Evolutionary conservation across 1,139 yeast species (phyloP).

Genomic region (Taphrina confusa): DNA sequence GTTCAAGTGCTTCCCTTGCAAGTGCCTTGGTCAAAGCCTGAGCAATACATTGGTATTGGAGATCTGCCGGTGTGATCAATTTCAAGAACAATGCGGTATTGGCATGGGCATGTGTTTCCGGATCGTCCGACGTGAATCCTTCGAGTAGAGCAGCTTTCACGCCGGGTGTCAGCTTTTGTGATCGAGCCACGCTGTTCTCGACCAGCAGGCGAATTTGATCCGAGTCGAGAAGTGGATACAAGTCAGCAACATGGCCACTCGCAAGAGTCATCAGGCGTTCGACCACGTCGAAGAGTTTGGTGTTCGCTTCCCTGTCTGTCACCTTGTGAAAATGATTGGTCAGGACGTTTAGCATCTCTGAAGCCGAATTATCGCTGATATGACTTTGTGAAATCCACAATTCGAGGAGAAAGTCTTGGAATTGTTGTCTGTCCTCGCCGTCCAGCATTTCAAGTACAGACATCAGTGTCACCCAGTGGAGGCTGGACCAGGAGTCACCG

Average conservation of each 20-base stretch:
- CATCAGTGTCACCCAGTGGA: neutral
- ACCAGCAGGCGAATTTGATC: neutral
- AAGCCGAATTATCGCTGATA: neutral
- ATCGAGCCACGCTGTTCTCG: neutral
- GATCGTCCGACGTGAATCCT: neutral
- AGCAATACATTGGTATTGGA: neutral
- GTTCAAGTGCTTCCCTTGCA: neutral
- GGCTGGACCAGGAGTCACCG: neutral
- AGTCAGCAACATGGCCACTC: too few relatives aligned
- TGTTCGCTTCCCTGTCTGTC: neutral
- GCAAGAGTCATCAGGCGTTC: too few relatives aligned
- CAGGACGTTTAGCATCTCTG: neutral
- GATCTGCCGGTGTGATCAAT: neutral
- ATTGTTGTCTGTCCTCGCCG: neutral
- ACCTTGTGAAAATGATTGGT: neutral
- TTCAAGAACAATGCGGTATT: neutral
- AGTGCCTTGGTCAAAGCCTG: neutral
- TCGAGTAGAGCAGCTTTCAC: neutral
- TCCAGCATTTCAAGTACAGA: neutral
- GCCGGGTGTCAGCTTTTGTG: neutral
- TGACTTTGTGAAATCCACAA: neutral
- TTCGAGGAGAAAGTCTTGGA: neutral
- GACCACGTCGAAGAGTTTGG: neutral
- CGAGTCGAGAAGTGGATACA: too few relatives aligned
- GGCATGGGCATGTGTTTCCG: neutral